These are phyloP conservation scores for Elsinoe necatrix DNA, from an alignment of 2,329 filamentous ascomycete species.

Conservation along the genomic window DNA sequence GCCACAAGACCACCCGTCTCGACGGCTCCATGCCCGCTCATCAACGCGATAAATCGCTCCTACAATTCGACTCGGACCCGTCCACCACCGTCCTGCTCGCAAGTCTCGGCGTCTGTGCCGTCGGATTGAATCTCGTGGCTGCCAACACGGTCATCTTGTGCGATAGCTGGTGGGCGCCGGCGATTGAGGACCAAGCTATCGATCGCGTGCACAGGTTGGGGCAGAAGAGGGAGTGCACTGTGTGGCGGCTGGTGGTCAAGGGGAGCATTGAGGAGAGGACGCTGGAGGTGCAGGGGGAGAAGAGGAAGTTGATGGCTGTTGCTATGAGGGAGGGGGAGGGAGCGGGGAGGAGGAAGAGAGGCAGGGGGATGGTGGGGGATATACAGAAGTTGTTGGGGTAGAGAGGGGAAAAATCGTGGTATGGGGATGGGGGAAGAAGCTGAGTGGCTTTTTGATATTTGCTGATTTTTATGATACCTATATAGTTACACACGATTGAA, in stretches of 20 bases:
- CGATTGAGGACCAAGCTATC: conserved; percentile 84
- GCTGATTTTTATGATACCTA: conserved; percentile 1
- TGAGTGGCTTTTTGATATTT: too few relatives aligned
- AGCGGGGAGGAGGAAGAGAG: conserved; percentile 39
- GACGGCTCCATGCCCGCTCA: conserved; percentile 70
- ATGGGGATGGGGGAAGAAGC: too few relatives aligned
- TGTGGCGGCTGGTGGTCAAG: conserved; percentile 77
- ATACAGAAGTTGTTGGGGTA: conserved; percentile 37
- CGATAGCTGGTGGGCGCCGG: conserved; percentile 88
- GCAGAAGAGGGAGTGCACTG: conserved; percentile 67
- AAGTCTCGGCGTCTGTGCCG: conserved; percentile 71
- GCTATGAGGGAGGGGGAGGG: conserved; percentile 34
- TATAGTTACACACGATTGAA: neutral
- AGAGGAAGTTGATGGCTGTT: conserved; percentile 48
- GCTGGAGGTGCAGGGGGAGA: conserved; percentile 62
- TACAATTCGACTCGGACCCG: conserved; percentile 57
- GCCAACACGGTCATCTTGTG: conserved; percentile 78
- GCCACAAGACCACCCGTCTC: conserved; percentile 60
- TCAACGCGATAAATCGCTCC: conserved; percentile 63
- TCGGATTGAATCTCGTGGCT: conserved; percentile 77
- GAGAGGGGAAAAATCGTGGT: neutral
- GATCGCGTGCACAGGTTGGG: conserved; percentile 82
- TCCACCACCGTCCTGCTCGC: conserved; percentile 69
- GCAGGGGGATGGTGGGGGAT: conserved; percentile 46
- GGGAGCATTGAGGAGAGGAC: conserved; percentile 73